A percentile compares a stretch with the other conserved stretches of the same genome.
These are phyloP conservation scores for Fusarium solani-melongenae DNA, from an alignment of 2,329 filamentous ascomycete genomes.

Conservation along the genomic window DNA sequence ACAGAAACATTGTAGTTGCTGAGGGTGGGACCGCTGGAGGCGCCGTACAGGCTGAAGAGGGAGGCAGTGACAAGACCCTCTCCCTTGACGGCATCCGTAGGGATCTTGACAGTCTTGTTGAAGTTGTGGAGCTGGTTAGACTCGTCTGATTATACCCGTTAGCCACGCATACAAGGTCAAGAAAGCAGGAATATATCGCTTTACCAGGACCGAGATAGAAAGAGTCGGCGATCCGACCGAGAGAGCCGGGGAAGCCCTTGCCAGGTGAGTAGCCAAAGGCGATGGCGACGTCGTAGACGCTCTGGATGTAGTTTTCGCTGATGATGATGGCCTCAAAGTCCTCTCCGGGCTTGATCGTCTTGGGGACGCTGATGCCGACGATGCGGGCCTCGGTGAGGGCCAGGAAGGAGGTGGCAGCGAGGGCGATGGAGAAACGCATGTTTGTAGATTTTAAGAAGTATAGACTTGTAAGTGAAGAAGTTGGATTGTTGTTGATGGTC, in stretches of 20 bases:
- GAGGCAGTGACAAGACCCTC: constrained; percentile 41
- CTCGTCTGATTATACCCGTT: constrained; percentile 24
- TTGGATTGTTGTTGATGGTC: neutral
- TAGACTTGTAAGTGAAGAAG: too few species aligned
- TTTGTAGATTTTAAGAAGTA: neutral
- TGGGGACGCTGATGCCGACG: constrained; percentile 54
- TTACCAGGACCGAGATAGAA: constrained; percentile 52
- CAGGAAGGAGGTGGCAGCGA: constrained; percentile 40
- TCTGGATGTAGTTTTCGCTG: constrained; percentile 57
- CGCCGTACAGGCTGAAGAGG: constrained; percentile 47
- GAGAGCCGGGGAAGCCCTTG: constrained; percentile 39
- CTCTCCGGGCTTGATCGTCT: constrained; percentile 52
- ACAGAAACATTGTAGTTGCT: constrained; percentile 41
- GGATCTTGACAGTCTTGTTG: constrained; percentile 44
- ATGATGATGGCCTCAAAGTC: constrained; percentile 53
- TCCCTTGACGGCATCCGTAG: constrained; percentile 32
- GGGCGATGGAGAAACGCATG: constrained; percentile 43
- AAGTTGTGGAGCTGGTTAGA: constrained; percentile 38
- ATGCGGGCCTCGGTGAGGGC: constrained; percentile 53
- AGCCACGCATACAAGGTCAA: neutral
- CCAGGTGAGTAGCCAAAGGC: constrained; percentile 53
- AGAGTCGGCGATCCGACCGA: constrained; percentile 46
- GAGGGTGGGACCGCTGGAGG: constrained; percentile 30
- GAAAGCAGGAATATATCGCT: neutral
- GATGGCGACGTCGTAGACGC: constrained; percentile 56